These are phyloP conservation scores for Linnemannia exigua DNA, from an alignment of 192 early-diverging fungal species.

Conservation along the genomic window DNA sequence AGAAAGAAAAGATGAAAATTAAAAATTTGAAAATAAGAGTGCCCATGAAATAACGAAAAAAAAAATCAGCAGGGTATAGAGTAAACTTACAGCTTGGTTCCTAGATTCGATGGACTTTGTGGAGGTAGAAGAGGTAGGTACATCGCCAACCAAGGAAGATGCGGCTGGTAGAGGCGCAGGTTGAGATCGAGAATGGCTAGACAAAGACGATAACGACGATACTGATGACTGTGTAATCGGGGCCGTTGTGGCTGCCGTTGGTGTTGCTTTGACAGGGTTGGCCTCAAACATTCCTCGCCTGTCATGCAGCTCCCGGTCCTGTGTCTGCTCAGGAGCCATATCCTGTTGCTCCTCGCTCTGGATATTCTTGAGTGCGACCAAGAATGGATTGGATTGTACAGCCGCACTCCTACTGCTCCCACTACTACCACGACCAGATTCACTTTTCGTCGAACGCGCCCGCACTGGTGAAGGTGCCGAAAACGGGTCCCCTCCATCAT, in stretches of 20 bases:
- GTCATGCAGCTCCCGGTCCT: neutral
- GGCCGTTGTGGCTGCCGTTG: neutral
- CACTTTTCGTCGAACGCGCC: neutral
- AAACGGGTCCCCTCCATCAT: neutral
- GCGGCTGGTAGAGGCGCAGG: neutral
- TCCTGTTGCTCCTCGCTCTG: slow-evolving; percentile 6
- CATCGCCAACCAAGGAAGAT: neutral
- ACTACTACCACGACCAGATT: neutral
- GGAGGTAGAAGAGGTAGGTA: neutral
- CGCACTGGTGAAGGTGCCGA: neutral
- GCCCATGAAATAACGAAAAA: no score
- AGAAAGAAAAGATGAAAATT: no score
- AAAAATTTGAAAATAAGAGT: no score
- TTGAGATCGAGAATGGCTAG: neutral
- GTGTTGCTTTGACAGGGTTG: neutral
- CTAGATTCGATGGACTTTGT: slow-evolving; percentile 41
- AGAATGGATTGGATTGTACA: neutral
- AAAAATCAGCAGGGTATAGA: no score
- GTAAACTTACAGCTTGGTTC: slow-evolving; percentile 35
- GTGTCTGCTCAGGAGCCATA: no score
- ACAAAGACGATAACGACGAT: neutral
- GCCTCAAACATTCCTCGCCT: neutral
- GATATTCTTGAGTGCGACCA: slow-evolving; percentile 2
- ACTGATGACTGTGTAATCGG: neutral
- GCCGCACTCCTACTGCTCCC: neutral